phyloP scores from a whole-genome alignment of 805 yeast species.

The Starmerella kuoi region DNA sequence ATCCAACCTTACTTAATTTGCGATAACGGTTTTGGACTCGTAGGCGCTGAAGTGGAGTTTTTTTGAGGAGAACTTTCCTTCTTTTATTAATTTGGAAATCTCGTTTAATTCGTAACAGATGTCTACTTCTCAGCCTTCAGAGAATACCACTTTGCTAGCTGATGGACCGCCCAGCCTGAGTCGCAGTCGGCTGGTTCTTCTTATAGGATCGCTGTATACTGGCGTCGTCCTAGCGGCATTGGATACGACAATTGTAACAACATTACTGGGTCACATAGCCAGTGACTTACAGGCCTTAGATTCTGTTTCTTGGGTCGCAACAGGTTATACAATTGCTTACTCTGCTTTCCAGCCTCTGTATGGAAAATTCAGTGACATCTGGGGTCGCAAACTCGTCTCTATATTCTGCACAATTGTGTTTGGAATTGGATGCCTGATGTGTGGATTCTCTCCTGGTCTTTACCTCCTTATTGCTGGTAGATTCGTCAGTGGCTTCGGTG shows the following conservation, averaged over 20 bases:
- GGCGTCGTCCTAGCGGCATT: conserved; percentile 39
- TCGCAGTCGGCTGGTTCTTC: conserved; percentile 12
- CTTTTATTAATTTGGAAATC: no score
- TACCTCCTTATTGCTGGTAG: conserved; percentile 55
- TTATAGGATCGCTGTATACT: conserved; percentile 24
- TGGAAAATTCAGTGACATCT: conserved; percentile 57
- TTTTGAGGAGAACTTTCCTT: no score
- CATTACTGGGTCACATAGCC: conserved; percentile 47
- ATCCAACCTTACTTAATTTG: no score
- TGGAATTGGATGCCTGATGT: conserved; percentile 37
- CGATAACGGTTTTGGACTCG: no score
- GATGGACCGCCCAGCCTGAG: conserved; percentile 8
- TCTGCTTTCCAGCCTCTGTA: conserved; percentile 65
- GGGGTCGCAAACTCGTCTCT: conserved; percentile 32
- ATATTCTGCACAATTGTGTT: conserved; percentile 34
- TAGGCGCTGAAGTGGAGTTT: no score
- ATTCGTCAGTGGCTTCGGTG: conserved; percentile 76
- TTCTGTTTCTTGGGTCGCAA: conserved; percentile 56
- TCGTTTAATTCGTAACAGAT: no score
- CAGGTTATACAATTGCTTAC: conserved; percentile 54
- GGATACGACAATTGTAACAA: conserved; percentile 50
- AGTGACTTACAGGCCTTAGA: conserved; percentile 44
- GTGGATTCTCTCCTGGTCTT: conserved; percentile 45
- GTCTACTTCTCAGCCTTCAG: neutral
- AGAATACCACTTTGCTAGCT: conserved; percentile 10